Evolutionary conservation across 257 asterid species (phyloP).

Genomic region (Ophiorrhiza pumila): DNA sequence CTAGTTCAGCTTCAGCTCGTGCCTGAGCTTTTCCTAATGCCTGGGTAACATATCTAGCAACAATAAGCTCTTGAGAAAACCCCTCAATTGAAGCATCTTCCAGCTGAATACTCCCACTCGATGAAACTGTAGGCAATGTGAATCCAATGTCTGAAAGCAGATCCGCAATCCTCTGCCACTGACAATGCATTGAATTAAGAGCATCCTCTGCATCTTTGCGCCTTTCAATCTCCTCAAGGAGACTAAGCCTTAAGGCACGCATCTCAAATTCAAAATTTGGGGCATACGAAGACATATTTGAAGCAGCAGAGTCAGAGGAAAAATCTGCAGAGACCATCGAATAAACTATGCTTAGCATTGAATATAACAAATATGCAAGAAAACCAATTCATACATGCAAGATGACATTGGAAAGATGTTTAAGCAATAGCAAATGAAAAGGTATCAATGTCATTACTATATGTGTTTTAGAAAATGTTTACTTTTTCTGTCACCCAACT

Average conservation of each 20-base stretch:
- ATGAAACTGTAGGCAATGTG: conserved; percentile 56
- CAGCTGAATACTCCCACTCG: conserved; percentile 30
- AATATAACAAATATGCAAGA: background rate
- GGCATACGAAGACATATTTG: conserved; percentile 31
- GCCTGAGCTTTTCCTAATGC: conserved; percentile 69
- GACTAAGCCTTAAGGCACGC: conserved; percentile 38
- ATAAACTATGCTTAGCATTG: background rate
- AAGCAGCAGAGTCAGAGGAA: conserved; percentile 51
- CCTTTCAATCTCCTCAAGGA: conserved; percentile 63
- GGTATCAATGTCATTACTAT: background rate
- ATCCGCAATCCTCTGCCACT: conserved; percentile 60
- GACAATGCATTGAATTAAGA: conserved; percentile 46
- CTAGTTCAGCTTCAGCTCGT: conserved; percentile 70
- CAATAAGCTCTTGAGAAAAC: conserved; percentile 51
- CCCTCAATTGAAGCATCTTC: conserved; percentile 40
- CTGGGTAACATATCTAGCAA: conserved; percentile 62
- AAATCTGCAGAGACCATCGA: conserved; percentile 43
- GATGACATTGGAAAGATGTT: background rate
- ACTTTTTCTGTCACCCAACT: background rate
- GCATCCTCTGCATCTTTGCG: conserved; percentile 61
- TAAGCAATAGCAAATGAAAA: background rate
- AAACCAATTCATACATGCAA: background rate
- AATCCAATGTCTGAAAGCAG: conserved; percentile 64
- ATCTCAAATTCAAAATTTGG: conserved; percentile 41
- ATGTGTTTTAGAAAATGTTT: background rate